These are phyloP conservation scores for Serendipita sp. DNA, from an alignment of 768 basidiomycete species.

Conservation along the genomic window DNA sequence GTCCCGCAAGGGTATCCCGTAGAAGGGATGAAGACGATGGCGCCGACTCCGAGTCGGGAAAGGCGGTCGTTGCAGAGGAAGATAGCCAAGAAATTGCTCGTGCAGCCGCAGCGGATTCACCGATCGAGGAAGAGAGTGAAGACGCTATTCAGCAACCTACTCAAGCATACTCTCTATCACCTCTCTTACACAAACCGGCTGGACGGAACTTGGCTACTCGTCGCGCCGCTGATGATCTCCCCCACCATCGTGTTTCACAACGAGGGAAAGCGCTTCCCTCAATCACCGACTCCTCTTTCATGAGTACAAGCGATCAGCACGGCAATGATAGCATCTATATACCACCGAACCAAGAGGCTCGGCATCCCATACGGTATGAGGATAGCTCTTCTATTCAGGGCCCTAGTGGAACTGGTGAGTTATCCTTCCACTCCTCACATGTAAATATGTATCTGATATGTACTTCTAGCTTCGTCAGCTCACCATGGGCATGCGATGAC, in stretches of 20 bases:
- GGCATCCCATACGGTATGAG: too few relatives aligned
- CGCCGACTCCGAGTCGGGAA: too few relatives aligned
- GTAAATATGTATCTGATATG: neutral
- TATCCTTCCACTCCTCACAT: neutral
- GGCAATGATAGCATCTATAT: neutral
- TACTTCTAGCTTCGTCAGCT: neutral
- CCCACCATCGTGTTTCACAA: neutral
- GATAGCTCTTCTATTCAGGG: too few relatives aligned
- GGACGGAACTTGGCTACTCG: neutral
- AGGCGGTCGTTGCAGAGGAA: too few relatives aligned
- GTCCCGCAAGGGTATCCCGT: too few relatives aligned
- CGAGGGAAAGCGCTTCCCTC: neutral
- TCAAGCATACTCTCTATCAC: neutral
- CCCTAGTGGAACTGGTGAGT: neutral
- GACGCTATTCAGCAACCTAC: neutral
- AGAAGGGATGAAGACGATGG: too few relatives aligned
- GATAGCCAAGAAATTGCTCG: neutral
- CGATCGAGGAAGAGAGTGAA: neutral
- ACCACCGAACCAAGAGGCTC: neutral
- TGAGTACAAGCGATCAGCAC: neutral
- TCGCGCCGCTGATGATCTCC: neutral
- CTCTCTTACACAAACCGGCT: neutral
- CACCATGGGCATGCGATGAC: neutral
- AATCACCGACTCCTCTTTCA: neutral
- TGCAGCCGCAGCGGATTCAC: neutral